phyloP scores from a whole-genome alignment of 495 filamentous ascomycete species.

The Xylaria venustula region DNA sequence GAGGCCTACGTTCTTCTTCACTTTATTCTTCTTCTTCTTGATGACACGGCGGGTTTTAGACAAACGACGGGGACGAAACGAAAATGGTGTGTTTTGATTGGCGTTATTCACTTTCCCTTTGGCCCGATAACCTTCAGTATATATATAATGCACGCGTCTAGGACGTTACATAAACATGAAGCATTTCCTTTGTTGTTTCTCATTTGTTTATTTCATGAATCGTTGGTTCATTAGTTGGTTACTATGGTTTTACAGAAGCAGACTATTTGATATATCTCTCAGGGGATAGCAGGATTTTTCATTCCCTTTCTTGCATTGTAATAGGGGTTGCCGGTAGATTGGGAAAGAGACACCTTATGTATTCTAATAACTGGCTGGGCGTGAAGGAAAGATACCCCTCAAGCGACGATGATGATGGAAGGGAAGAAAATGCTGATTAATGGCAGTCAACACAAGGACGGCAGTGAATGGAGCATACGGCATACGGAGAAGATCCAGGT shows the following conservation, averaged over 20 bases:
- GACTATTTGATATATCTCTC: conserved; percentile 4
- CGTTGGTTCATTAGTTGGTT: neutral
- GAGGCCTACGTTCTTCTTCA: conserved; percentile 18
- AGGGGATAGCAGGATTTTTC: conserved; percentile 1
- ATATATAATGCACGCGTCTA: conserved; percentile 13
- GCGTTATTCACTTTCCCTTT: conserved; percentile 5
- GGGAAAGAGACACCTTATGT: conserved; percentile 11
- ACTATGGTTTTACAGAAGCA: neutral
- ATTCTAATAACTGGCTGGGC: conserved; percentile 7
- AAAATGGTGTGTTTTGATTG: conserved; percentile 12
- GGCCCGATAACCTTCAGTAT: conserved; percentile 11
- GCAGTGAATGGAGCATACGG: neutral
- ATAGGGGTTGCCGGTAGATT: conserved; percentile 15
- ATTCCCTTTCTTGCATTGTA: conserved; percentile 5
- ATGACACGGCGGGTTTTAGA: conserved; percentile 14
- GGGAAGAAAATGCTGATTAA: conserved; percentile 6
- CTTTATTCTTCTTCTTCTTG: conserved; percentile 7
- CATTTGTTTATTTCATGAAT: conserved; percentile 1
- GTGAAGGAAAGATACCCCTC: conserved; percentile 15
- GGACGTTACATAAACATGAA: conserved; percentile 13
- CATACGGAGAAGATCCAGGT: conserved; percentile 1
- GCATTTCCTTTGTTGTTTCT: conserved; percentile 1
- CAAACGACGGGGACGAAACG: conserved; percentile 6
- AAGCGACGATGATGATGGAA: conserved; percentile 7
- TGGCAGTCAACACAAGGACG: conserved; percentile 1